phyloP scores from a whole-genome alignment of 164 flowering plant genomes.

The Liquidambar formosana region DNA sequence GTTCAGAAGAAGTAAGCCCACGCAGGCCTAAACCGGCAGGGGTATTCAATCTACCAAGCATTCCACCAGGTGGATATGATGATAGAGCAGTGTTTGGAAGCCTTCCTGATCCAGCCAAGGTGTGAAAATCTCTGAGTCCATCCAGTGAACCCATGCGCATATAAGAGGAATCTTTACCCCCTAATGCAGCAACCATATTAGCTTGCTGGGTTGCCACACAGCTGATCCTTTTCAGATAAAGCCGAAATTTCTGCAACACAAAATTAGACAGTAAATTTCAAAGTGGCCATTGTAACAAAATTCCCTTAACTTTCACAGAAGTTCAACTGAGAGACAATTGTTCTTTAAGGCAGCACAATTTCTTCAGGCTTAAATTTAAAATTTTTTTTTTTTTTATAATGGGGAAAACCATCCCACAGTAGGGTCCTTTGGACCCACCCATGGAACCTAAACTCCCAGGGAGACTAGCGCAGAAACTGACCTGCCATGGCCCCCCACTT shows the following conservation, averaged over 20 bases:
- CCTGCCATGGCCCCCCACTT: too few relatives aligned
- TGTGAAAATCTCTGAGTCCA: constrained; percentile 56
- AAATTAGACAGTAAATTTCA: neutral
- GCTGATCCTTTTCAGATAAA: constrained; percentile 72
- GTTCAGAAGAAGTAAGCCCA: constrained; percentile 48
- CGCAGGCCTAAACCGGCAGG: constrained; percentile 46
- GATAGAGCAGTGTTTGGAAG: constrained; percentile 40
- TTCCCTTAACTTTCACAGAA: neutral
- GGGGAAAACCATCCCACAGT: too few relatives aligned
- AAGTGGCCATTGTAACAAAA: neutral
- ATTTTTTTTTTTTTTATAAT: too few relatives aligned
- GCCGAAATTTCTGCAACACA: constrained; percentile 84
- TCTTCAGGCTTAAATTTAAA: too few relatives aligned
- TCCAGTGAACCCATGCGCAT: constrained; percentile 56
- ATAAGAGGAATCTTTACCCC: constrained; percentile 56
- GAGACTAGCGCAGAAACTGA: too few relatives aligned
- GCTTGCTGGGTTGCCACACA: constrained; percentile 51
- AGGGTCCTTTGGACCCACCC: too few relatives aligned
- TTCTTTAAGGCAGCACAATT: too few relatives aligned
- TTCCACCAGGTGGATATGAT: constrained; percentile 47
- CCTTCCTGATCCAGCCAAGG: constrained; percentile 55
- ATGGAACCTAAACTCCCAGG: too few relatives aligned
- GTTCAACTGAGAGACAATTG: too few relatives aligned
- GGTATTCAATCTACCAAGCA: constrained; percentile 63
- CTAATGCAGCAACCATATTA: constrained; percentile 50